Evolutionary conservation across 108 stramenopile species (phyloP).

Genomic region (Skeletonema potamos): DNA sequence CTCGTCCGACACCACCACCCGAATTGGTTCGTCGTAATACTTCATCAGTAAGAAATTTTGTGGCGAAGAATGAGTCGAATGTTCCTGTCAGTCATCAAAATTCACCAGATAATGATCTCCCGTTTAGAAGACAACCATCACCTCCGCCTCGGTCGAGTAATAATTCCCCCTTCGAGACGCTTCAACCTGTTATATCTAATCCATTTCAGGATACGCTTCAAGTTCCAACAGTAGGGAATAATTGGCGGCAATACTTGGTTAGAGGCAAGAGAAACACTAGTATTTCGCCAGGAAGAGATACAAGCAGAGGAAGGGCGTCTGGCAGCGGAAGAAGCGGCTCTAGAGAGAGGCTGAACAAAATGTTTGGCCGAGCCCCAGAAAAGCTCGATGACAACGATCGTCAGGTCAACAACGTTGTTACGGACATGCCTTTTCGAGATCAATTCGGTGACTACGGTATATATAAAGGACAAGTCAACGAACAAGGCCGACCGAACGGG

Average conservation of each 20-base stretch:
- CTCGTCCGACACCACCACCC: not conserved
- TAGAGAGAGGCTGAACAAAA: not conserved
- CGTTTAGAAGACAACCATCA: not conserved
- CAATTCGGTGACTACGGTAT: not conserved
- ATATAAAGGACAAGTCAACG: constrained; percentile 5
- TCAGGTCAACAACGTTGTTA: not conserved
- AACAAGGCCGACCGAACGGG: not conserved
- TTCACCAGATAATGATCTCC: not conserved
- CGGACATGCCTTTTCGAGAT: not conserved
- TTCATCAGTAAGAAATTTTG: not conserved
- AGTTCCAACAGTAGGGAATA: not conserved
- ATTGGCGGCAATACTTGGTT: not conserved
- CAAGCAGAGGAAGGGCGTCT: not conserved
- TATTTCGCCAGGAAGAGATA: not conserved
- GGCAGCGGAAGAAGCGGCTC: not conserved
- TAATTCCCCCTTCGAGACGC: not conserved
- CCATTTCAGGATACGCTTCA: not conserved
- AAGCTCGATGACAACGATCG: not conserved
- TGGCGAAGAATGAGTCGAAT: not conserved
- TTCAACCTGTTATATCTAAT: not conserved
- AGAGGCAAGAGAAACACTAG: not conserved
- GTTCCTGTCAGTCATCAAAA: not conserved
- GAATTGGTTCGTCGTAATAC: not conserved
- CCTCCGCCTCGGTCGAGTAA: not conserved
- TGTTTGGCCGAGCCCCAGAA: constrained; percentile 4